These are phyloP conservation scores for Wickerhamomyces sp. DNA, from an alignment of 1,139 yeast species.

Conservation along the genomic window DNA sequence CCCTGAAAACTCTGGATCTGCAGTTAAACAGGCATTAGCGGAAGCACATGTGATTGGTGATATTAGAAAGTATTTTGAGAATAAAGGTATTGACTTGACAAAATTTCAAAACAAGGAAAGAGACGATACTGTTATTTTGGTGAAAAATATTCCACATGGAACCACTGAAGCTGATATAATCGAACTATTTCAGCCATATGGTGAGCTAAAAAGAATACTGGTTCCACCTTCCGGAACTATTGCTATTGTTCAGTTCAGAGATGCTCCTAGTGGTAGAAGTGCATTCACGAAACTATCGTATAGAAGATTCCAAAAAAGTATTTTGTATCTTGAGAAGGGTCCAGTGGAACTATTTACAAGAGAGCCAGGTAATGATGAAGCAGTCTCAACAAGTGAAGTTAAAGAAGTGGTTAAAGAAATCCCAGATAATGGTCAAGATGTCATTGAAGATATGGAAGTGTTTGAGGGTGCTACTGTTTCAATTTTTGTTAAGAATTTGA, in stretches of 20 bases:
- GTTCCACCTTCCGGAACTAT: slow-evolving; percentile 98
- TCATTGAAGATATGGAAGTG: slow-evolving; percentile 41
- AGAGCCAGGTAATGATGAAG: slow-evolving; percentile 44
- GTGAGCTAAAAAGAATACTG: slow-evolving; percentile 71
- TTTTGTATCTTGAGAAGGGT: slow-evolving; percentile 88
- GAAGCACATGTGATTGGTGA: slow-evolving; percentile 95
- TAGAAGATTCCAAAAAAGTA: slow-evolving; percentile 80
- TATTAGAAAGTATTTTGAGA: slow-evolving; percentile 81
- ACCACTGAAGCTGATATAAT: slow-evolving; percentile 77
- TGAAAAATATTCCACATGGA: slow-evolving; percentile 87
- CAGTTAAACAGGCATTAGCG: slow-evolving; percentile 96
- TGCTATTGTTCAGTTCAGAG: slow-evolving; percentile 90
- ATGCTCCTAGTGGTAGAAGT: slow-evolving; percentile 77
- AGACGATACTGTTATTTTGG: slow-evolving; percentile 77
- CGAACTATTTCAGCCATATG: slow-evolving; percentile 75
- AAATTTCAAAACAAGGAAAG: slow-evolving; percentile 65
- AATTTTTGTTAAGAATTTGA: slow-evolving; percentile 85
- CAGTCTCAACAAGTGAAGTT: slow-evolving; percentile 14
- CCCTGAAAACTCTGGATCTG: slow-evolving; percentile 82
- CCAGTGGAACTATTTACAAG: slow-evolving; percentile 76
- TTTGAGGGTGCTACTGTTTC: slow-evolving; percentile 75
- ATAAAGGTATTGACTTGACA: slow-evolving; percentile 78
- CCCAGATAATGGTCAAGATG: slow-evolving; percentile 39
- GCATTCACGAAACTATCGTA: slow-evolving; percentile 88
- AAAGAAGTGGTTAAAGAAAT: slow-evolving; percentile 37